phyloP scores from a whole-genome alignment of 1,139 yeast genomes.

The Yamadazyma friedrichii region DNA sequence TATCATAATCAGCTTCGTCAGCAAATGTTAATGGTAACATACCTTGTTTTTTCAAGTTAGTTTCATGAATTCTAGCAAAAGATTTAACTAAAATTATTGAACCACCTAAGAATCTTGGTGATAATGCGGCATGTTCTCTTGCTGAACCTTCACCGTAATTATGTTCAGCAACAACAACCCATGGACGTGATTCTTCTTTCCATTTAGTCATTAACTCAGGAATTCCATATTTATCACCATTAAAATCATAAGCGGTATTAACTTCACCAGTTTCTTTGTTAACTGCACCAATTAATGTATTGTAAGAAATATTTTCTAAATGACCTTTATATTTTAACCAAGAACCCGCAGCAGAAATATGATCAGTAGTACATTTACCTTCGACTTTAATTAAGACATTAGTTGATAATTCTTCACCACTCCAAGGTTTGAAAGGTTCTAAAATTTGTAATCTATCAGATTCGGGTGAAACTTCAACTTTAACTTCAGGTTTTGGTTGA shows the following conservation, averaged over 20 bases:
- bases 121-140: conserved; percentile 96
- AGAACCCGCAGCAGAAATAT: conserved; percentile 98
- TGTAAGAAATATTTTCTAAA: conserved; percentile 89
- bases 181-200: conserved; percentile 80
- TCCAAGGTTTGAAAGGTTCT: conserved; percentile 87
- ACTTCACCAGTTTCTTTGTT: conserved; percentile 97
- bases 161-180: conserved; percentile 96
- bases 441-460: conserved; percentile 75
- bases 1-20: conserved; percentile 84
- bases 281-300: conserved; percentile 95
- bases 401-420: conserved; percentile 75
- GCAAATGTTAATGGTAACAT: conserved; percentile 92
- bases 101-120: conserved; percentile 94
- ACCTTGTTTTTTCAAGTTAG: conserved; percentile 94
- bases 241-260: conserved; percentile 83
- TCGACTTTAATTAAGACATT: conserved; percentile 84
- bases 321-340: conserved; percentile 99
- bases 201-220: conserved; percentile 98
- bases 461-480: conserved; percentile 71
- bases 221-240: conserved; percentile 74
- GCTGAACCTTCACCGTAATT: conserved; percentile 99
- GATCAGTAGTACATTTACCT: conserved; percentile 98
- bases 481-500: conserved; percentile 64
- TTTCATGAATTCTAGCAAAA: conserved; percentile 86
- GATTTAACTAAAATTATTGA: conserved; percentile 85